Conservation (phyloP, 2,329 filamentous ascomycete genomes). For the Fusarium chlamydosporum region DNA sequence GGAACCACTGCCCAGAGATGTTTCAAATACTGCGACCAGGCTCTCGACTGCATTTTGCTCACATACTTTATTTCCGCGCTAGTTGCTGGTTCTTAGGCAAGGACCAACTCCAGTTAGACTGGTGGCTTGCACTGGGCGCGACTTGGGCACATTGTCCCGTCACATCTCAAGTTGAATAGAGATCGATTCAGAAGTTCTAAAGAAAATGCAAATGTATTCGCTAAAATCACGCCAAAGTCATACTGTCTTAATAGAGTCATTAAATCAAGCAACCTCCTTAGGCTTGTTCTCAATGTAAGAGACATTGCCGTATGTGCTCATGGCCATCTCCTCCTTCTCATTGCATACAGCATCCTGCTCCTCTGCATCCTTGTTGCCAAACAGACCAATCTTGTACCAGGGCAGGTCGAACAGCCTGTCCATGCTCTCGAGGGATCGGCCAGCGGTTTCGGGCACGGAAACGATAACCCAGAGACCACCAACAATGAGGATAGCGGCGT, state of each 20-base stretch:
- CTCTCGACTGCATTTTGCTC: too few species aligned
- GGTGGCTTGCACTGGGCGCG: too few species aligned
- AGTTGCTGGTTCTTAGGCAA: too few species aligned
- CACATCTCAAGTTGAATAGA: background rate
- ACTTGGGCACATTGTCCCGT: background rate
- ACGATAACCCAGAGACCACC: conserved; percentile 23
- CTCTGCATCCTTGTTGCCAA: conserved; percentile 28
- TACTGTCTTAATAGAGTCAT: background rate
- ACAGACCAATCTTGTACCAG: conserved; percentile 28
- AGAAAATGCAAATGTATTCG: background rate
- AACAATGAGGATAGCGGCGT: conserved; percentile 11
- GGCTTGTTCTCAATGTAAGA: conserved; percentile 23
- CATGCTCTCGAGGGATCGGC: conserved; percentile 29
- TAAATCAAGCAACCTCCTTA: conserved; percentile 11
- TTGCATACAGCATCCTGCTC: conserved; percentile 25
- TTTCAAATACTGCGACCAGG: too few species aligned
- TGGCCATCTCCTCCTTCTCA: conserved; percentile 20
- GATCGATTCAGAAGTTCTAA: background rate
- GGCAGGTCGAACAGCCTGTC: conserved; percentile 28
- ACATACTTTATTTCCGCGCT: too few species aligned
- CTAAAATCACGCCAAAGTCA: conserved; percentile 2
- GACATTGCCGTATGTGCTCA: conserved; percentile 12
- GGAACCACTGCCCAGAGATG: too few species aligned
- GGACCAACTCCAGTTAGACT: too few species aligned
- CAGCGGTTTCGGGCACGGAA: conserved; percentile 21